phyloP scores from a whole-genome alignment of 345 rosid genomes.

The Boechera divaricarpa region DNA sequence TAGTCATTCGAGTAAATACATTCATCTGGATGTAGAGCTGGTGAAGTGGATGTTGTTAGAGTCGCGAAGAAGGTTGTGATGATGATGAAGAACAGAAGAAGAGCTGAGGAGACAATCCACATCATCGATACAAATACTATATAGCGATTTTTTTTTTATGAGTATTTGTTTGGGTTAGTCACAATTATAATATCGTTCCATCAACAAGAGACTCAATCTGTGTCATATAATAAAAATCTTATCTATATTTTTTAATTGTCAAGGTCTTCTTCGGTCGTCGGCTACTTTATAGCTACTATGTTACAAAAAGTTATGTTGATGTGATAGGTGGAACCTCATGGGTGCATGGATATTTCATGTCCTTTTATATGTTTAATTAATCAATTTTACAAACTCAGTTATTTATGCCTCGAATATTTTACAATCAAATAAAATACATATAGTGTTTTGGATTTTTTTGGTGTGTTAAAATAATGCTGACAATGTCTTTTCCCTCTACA shows the following conservation, averaged over 20 bases:
- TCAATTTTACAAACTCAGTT: no score
- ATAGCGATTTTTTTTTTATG: background rate
- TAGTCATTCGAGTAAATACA: background rate
- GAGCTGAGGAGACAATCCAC: background rate
- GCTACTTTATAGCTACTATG: no score
- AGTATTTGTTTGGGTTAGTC: background rate
- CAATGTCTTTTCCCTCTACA: no score
- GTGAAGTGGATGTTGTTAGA: constrained; percentile 2
- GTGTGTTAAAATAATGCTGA: no score
- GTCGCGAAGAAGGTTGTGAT: background rate
- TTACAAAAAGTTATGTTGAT: no score
- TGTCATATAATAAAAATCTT: background rate
- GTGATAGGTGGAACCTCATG: no score
- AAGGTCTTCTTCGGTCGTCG: background rate
- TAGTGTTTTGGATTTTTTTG: no score
- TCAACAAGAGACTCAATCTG: background rate
- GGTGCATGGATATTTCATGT: no score
- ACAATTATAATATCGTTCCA: background rate
- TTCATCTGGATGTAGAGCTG: constrained; percentile 22
- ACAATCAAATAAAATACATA: no score
- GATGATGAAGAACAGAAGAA: background rate
- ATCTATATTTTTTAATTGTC: background rate
- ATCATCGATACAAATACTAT: background rate
- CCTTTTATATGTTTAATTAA: no score
- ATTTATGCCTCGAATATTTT: no score